Conservation (phyloP, 108 stramenopile species). For the Skeletonema costatum region DNA sequence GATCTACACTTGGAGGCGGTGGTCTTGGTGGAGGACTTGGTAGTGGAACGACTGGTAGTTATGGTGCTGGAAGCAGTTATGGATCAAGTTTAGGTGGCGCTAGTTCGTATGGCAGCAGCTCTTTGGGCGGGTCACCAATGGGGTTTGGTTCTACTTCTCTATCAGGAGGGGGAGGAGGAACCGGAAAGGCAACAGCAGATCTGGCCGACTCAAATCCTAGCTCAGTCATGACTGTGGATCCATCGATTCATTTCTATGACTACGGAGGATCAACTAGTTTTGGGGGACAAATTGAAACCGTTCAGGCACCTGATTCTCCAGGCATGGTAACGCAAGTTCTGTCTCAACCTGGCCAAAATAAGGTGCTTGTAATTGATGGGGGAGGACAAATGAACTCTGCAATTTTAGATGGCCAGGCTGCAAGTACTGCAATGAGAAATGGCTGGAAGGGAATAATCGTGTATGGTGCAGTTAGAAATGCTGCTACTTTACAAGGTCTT, state of each 20-base stretch:
- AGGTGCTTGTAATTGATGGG: slow-evolving; percentile 47
- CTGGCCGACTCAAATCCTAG: slow-evolving; percentile 36
- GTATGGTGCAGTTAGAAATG: slow-evolving; percentile 74
- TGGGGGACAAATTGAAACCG: slow-evolving; percentile 43
- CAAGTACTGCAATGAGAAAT: slow-evolving; percentile 35
- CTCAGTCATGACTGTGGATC: slow-evolving; percentile 29
- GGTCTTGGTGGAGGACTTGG: neutral
- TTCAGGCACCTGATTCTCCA: slow-evolving; percentile 45
- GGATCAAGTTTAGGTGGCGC: neutral
- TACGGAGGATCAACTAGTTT: slow-evolving; percentile 34
- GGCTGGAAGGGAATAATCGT: slow-evolving; percentile 75
- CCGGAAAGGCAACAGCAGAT: slow-evolving; percentile 24
- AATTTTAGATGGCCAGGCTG: slow-evolving; percentile 45
- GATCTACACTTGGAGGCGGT: neutral
- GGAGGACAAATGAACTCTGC: slow-evolving; percentile 42
- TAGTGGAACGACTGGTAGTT: neutral
- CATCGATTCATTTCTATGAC: slow-evolving; percentile 26
- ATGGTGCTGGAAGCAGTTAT: neutral
- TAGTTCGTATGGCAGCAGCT: slow-evolving; percentile 8
- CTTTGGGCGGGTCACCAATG: neutral
- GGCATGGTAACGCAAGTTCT: slow-evolving; percentile 37
- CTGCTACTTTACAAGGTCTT: slow-evolving; percentile 44
- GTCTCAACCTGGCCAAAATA: slow-evolving; percentile 39
- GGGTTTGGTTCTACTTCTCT: slow-evolving; percentile 12
- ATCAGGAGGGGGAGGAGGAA: neutral